phyloP scores from a whole-genome alignment of 169 alveolate genomes.

The Plasmodium gaboni region DNA sequence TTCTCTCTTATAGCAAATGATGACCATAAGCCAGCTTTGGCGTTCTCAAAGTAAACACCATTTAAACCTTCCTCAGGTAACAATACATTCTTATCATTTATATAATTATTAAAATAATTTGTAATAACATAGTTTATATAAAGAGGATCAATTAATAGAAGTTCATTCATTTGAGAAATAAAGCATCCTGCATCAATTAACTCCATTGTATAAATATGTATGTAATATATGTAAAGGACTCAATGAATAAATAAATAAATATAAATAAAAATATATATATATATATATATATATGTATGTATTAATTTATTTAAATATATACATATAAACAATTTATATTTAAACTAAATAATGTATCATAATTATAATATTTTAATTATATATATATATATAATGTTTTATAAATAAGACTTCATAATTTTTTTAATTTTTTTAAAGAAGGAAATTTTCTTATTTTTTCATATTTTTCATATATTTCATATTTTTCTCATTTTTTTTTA shows the following conservation, averaged over 20 bases:
- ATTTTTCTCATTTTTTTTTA: too few species aligned
- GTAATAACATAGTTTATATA: slow-evolving; percentile 57
- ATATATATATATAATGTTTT: too few species aligned
- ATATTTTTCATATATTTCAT: too few species aligned
- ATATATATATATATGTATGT: background rate
- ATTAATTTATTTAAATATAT: too few species aligned
- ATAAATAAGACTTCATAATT: too few species aligned
- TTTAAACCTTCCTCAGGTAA: slow-evolving; percentile 54
- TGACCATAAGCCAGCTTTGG: slow-evolving; percentile 74
- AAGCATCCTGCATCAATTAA: slow-evolving; percentile 74
- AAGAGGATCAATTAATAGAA: slow-evolving; percentile 67
- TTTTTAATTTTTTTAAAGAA: too few species aligned
- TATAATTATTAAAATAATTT: slow-evolving; percentile 50
- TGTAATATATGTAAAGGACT: background rate
- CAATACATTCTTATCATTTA: slow-evolving; percentile 52
- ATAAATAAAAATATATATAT: slow-evolving; percentile 3
- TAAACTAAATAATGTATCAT: too few species aligned
- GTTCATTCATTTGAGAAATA: slow-evolving; percentile 75
- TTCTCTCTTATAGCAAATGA: slow-evolving; percentile 74
- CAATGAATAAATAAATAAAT: background rate
- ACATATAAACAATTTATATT: too few species aligned
- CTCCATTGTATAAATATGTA: background rate
- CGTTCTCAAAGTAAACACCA: slow-evolving; percentile 57
- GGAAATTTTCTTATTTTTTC: too few species aligned
- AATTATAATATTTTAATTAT: too few species aligned